Conservation (phyloP, 2,329 filamentous ascomycete genomes). For the Chalara sp. region DNA sequence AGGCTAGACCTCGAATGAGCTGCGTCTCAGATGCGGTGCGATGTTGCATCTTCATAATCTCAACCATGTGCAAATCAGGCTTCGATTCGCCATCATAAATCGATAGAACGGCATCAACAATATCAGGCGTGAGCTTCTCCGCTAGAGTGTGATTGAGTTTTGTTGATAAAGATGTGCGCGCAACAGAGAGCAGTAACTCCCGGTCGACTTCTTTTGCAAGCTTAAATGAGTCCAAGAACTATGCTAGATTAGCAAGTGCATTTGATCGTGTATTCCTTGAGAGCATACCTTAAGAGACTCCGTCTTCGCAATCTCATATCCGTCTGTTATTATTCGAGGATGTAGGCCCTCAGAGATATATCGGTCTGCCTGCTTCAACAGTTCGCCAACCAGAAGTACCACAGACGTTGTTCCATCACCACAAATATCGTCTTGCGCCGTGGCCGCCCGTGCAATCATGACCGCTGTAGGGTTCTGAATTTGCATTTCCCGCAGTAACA, state of each 20-base stretch:
- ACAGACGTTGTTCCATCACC: conserved; percentile 97
- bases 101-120: conserved; percentile 91
- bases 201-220: conserved; percentile 81
- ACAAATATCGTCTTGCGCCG: conserved; percentile 96
- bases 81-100: conserved; percentile 88
- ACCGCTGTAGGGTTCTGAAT: conserved; percentile 98
- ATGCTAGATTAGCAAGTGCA: conserved; percentile 12
- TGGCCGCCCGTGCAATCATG: conserved; percentile 76
- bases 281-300: conserved; percentile 72
- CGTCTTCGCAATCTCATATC: conserved; percentile 92
- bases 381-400: conserved; percentile 89
- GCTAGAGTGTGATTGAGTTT: conserved; percentile 89
- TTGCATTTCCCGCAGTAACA: conserved; percentile 73
- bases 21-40: conserved; percentile 92
- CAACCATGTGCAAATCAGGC: conserved; percentile 97
- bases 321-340: conserved; percentile 92
- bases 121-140: conserved; percentile 84
- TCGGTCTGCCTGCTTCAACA: conserved; percentile 94
- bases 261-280: background rate
- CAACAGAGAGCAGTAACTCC: conserved; percentile 88
- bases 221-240: conserved; percentile 96
- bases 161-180: conserved; percentile 87
- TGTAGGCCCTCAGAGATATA: conserved; percentile 97
- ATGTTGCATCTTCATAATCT: conserved; percentile 99
- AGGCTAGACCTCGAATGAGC: conserved; percentile 83